phyloP scores from a whole-genome alignment of 768 basidiomycete species.

The Lyophyllum decastes region DNA sequence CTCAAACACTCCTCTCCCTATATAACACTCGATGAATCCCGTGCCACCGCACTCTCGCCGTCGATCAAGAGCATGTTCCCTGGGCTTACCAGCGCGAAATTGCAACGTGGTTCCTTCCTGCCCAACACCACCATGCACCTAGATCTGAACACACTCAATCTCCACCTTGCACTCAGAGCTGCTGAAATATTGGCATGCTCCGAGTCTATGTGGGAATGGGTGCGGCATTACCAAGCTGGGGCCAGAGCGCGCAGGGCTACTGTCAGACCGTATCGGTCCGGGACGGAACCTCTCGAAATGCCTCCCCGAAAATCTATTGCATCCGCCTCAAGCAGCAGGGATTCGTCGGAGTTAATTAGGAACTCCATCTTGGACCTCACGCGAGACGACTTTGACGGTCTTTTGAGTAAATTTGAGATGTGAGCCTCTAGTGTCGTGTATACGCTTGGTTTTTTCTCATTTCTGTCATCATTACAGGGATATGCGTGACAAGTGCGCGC shows the following conservation, averaged over 20 bases:
- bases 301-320: conserved; percentile 10
- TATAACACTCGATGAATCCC: conserved; percentile 46
- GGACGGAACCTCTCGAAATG: conserved; percentile 16
- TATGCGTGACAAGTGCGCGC: conserved; percentile 60
- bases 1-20: conserved; percentile 44
- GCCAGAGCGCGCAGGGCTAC: conserved; percentile 5
- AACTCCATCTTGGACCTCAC: conserved; percentile 49
- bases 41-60: conserved; percentile 43
- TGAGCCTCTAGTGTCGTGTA: conserved; percentile 31
- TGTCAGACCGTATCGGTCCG: conserved; percentile 5
- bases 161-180: conserved; percentile 62
- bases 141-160: conserved; percentile 58
- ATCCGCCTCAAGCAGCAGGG: conserved; percentile 10
- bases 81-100: conserved; percentile 3
- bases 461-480: conserved; percentile 43
- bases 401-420: conserved; percentile 62
- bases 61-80: conserved; percentile 31
- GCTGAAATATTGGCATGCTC: conserved; percentile 70
- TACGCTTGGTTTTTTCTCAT: background rate
- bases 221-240: conserved; percentile 47
- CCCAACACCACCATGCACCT: conserved; percentile 56
- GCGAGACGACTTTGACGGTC: conserved; percentile 61
- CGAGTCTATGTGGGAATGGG: conserved; percentile 83
- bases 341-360: conserved; percentile 27
- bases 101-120: conserved; percentile 35